Evolutionary conservation across 345 rosid species (phyloP).

Genomic region (Hevea brasiliensis): DNA sequence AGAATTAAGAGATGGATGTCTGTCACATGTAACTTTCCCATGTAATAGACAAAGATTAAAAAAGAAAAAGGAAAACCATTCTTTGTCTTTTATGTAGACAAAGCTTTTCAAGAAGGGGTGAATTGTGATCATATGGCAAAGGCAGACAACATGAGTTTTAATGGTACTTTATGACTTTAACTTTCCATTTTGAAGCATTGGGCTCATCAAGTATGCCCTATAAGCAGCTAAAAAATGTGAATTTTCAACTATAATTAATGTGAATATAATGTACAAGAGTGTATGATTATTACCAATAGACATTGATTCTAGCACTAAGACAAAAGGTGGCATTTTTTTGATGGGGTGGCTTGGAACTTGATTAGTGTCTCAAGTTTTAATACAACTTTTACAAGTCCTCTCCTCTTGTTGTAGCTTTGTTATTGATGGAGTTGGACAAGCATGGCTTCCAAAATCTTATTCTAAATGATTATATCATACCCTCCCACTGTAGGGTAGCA

Average conservation of each 20-base stretch:
- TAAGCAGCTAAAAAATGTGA: not conserved
- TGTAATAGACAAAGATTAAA: not conserved
- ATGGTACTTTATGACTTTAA: not conserved
- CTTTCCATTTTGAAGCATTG: not conserved
- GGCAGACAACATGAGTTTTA: slow-evolving; percentile 10
- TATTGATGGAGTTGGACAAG: slow-evolving; percentile 1
- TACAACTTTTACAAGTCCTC: slow-evolving; percentile 6
- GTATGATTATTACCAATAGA: slow-evolving; percentile 9
- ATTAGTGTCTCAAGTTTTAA: not conserved
- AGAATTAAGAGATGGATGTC: no score
- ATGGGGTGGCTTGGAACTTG: not conserved
- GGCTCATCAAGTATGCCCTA: not conserved
- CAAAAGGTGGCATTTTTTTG: not conserved
- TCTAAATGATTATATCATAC: not conserved
- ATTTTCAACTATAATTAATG: not conserved
- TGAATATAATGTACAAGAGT: not conserved
- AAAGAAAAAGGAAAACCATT: no score
- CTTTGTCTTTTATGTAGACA: no score
- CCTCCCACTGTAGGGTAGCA: not conserved
- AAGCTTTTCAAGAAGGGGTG: not conserved
- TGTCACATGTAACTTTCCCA: not conserved
- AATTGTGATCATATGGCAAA: not conserved
- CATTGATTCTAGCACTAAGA: not conserved
- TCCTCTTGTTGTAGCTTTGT: not conserved
- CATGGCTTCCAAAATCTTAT: slow-evolving; percentile 11